Base-by-base conservation (phyloP, 2,329 filamentous ascomycete species). In the Curvularia verruculosa region DNA sequence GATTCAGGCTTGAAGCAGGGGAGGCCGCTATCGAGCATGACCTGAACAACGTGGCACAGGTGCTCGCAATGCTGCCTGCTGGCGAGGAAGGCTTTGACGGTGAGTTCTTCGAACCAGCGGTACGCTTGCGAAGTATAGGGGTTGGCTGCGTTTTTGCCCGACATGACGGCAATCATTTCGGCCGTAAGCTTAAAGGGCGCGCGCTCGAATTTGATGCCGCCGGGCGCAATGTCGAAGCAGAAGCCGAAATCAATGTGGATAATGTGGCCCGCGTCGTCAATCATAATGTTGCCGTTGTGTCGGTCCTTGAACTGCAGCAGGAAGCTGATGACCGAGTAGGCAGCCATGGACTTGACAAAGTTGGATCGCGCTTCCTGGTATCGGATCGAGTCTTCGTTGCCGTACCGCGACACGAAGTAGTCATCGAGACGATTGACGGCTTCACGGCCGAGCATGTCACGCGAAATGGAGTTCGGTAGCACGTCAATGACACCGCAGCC, bases 151-250 rank as follows among this genome's bases (percentile, higher is more conserved):
- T 54, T 60, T 12, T 59, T 56, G 47, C 93, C 93, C 51, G 95
- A 94, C 94, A 99, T 98, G 68, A 99, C 95, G n/a, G 93, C 91
- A 58, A 99, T 85, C 96, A 99, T 99, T 76, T 99, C 95, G 7
- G 87, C 85, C 0, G 95, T 99, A 52, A 99, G 86, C 80, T 99
- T 99, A 84, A 99, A 99, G 0, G 95, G 95, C 0, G 95, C 95
- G 23, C 95, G 89, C 81, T 99, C 95, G 73, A 99, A 99, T 68
- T 93, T 94, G 71, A 99, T 92, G 58, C 96, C 95, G 46, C 95
- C 95, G 0, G 95, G 95, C 1, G 93, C 95, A 67, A 99, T 98
- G 73, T 99, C 96, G 79, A 99, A 99, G 80, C 94, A 98, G 84
- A 99, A 99, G 9, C 95, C 95, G 72, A 99, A 99, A 76, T 95